A percentile compares a stretch with the other conserved stretches of the same genome.
Evolutionary conservation across 2,329 filamentous ascomycete species (phyloP).

Genomic region (Paraconiothyrium brasiliense): DNA sequence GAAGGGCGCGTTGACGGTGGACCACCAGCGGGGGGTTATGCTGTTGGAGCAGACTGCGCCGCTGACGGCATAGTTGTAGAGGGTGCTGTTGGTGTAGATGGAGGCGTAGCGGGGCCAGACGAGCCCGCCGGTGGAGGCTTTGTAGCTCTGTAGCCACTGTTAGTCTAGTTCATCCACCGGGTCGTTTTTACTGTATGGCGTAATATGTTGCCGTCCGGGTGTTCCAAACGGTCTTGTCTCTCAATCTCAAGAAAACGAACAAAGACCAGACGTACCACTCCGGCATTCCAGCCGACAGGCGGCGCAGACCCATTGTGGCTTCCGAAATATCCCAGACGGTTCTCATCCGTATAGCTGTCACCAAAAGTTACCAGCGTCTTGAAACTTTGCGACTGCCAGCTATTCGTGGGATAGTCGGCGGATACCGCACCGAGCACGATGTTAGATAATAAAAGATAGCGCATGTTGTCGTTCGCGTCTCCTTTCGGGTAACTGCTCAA

Average conservation of each 20-base stretch:
- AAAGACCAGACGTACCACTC: constrained; percentile 49
- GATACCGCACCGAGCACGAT: constrained; percentile 30
- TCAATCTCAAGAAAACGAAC: background rate
- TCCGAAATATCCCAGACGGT: constrained; percentile 70
- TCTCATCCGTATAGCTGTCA: constrained; percentile 80
- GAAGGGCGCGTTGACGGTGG: constrained; percentile 63
- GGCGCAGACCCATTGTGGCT: constrained; percentile 65
- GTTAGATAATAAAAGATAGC: constrained; percentile 29
- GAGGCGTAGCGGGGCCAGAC: constrained; percentile 75
- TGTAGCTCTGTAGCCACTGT: constrained; percentile 49
- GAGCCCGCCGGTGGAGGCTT: constrained; percentile 71
- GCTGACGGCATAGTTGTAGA: constrained; percentile 75
- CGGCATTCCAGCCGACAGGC: constrained; percentile 66
- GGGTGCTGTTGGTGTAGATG: constrained; percentile 63
- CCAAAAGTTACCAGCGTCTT: constrained; percentile 75
- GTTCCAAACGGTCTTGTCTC: background rate
- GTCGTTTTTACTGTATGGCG: background rate
- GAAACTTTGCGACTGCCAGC: constrained; percentile 60
- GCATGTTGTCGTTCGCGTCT: constrained; percentile 25
- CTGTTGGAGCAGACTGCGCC: constrained; percentile 78
- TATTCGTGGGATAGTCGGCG: constrained; percentile 22
- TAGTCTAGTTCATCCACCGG: constrained; percentile 9
- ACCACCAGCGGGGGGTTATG: constrained; percentile 66
- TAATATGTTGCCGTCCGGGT: background rate
- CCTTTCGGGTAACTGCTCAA: background rate